Base-by-base conservation (phyloP, 805 yeast species). In the Candida silvatica region DNA sequence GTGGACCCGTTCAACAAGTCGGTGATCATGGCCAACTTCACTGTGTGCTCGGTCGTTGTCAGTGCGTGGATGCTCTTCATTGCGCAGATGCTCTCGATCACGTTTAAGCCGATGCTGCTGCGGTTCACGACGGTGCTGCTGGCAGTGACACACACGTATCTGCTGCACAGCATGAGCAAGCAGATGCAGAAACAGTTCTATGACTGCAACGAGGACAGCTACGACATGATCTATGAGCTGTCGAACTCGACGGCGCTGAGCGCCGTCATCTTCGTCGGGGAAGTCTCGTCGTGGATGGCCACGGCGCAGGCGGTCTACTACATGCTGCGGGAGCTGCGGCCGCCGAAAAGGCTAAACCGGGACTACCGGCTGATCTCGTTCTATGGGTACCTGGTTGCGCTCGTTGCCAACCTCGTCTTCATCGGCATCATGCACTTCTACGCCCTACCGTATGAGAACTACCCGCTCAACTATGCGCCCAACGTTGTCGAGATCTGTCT, bases 41-140 rank as follows among this genome's bases (percentile, higher is more conserved):
- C 69, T n/a, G 49, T 69, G 4, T 64, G 74, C 36, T 73, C 77
- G 0, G 61, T 72, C 15, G 73, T 75, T 40, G 72, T 74, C 5
- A 67, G 79, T 12, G 63, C 78, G 19, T 84, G 94, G 94, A 74
- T 82, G 74, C 60, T 84, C 18, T 57, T 79, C 34, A 40, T 80
- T 14, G 55, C 81, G 23, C 60, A 80, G 29, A 48, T 71, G 16
- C 51, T 83, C 22, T 67, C 74, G 16, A 72, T 69, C 27, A 72
- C 72, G 43, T 59, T 71, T 18, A 71, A 80, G 37, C 86, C 88
- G 4, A 50, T 62, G 27, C 53, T 76, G 29, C 67, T 83, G 25
- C 71, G 70, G 27, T 20, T 77, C 7, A 74, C 82, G 4, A 73
- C 80, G n/a, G 44, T 77, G 16, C 60, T 74, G 36, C 69, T 67